Percentiles rank a stretch among this genome's conserved stretches.
Evolutionary conservation across 1,284 basidiomycete genomes (phyloP).

Genomic region (Phellopilus nigrolimitatus): DNA sequence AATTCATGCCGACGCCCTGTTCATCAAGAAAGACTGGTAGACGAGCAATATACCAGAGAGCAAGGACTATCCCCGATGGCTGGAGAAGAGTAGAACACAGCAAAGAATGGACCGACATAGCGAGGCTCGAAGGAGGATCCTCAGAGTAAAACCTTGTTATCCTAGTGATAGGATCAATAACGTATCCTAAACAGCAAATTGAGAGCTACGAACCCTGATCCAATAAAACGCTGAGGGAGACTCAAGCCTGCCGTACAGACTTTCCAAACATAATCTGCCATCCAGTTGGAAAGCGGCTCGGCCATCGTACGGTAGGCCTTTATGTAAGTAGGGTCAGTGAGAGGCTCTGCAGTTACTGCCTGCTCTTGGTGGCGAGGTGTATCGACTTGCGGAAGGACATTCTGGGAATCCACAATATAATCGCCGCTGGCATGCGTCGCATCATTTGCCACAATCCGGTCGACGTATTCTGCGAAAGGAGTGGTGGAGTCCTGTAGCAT

Average conservation of each 20-base stretch:
- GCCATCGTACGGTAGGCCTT: conserved; percentile 62
- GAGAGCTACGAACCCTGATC: conserved; percentile 39
- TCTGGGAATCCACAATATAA: neutral
- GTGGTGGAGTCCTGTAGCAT: conserved; percentile 33
- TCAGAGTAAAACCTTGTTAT: conserved; percentile 37
- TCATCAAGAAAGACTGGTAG: conserved; percentile 60
- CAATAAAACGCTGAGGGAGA: conserved; percentile 45
- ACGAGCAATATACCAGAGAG: conserved; percentile 78
- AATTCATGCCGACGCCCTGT: neutral
- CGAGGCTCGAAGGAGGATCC: conserved; percentile 48
- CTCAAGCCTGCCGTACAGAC: conserved; percentile 63
- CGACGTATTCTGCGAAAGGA: conserved; percentile 69
- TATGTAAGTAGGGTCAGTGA: conserved; percentile 49
- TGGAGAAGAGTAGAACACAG: conserved; percentile 76
- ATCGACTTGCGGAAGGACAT: conserved; percentile 12
- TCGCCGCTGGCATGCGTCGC: conserved; percentile 20
- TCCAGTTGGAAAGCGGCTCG: conserved; percentile 72
- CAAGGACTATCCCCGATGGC: conserved; percentile 74
- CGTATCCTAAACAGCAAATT: neutral
- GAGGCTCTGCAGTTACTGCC: conserved; percentile 34
- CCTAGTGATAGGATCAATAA: conserved; percentile 24
- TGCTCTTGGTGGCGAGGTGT: conserved; percentile 28
- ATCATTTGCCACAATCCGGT: conserved; percentile 56
- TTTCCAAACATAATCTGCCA: conserved; percentile 74
- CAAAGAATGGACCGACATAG: conserved; percentile 65